phyloP scores from a whole-genome alignment of 768 basidiomycete genomes.

The Rhodotorula paludigena region DNA sequence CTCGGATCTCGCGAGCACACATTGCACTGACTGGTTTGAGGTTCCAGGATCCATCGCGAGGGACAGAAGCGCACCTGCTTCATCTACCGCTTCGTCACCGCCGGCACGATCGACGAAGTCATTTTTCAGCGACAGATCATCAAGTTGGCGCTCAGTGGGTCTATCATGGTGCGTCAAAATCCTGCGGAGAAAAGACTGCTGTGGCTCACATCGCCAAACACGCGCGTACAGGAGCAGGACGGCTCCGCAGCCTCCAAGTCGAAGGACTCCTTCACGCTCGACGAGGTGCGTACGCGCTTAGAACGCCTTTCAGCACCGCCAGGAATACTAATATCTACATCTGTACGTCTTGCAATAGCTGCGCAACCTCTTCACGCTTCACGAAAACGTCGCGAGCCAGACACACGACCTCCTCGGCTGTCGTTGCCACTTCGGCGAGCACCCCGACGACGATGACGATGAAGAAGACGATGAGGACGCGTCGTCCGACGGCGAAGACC shows the following conservation, averaged over 20 bases:
- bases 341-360: slow-evolving; percentile 56
- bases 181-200: neutral
- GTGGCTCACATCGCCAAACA: neutral
- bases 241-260: slow-evolving; percentile 57
- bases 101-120: slow-evolving; percentile 83
- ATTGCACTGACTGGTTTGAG: neutral
- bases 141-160: slow-evolving; percentile 82
- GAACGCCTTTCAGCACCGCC: neutral
- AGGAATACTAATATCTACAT: neutral
- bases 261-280: slow-evolving; percentile 77
- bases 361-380: slow-evolving; percentile 84
- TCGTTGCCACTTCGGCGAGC: slow-evolving; percentile 53
- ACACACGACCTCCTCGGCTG: slow-evolving; percentile 91
- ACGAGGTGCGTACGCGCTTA: slow-evolving; percentile 60
- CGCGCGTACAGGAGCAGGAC: slow-evolving; percentile 23
- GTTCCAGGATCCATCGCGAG: slow-evolving; percentile 57
- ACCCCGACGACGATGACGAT: neutral
- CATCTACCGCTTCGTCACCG: slow-evolving; percentile 70
- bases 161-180: slow-evolving; percentile 36
- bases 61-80: slow-evolving; percentile 85
- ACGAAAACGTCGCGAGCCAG: slow-evolving; percentile 71
- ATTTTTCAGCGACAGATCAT: slow-evolving; percentile 91
- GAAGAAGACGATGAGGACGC: neutral
- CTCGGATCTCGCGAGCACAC: neutral
- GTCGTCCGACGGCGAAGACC: slow-evolving; percentile 10